Base-by-base conservation (phyloP, 306 rosid species). In the Sechiopsis laciniata region DNA sequence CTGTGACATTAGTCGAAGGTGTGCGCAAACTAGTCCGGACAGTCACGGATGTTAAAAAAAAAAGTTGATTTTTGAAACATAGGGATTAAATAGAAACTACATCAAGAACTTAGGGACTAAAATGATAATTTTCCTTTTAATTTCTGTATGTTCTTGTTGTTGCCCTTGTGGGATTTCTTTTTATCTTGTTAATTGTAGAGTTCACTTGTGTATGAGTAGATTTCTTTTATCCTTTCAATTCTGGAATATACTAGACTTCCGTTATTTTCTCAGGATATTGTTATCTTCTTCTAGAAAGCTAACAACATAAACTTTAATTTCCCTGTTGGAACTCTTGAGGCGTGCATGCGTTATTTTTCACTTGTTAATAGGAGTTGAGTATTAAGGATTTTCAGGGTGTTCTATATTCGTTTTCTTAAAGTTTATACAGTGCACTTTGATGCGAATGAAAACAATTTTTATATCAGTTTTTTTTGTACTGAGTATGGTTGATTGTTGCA, bases 301-400 rank as follows among this genome's bases (percentile, higher is more conserved):
- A 13, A 5, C n/a, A 13, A 17, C 3, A 11, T 40, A 37, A 65
- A 45, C 5, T 42, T 54, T 32, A 42, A 11, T 17, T 65, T n/a
- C n/a, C 10, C 29, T 42, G 3, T 17, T 67, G 10, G 55, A 12
- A 19, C 19, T 45, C 29, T 65, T n/a, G 20, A 29, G 10, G 45
- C 8, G 11, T 45, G 54, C 55, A 66, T 42, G 48, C 9, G 10
- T 9, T 42, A 42, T 9, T 9, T 7, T 13, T 2, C 20, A 20
- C 72, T 20, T 67, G 42, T 69, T 67, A 46, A 46, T 69, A 22
- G 11, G 40, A 50, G 73, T 46, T 46, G 42, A 48, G 73, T 19
- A 37, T 7, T 1, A 17, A 26, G 42, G 57, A 48, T 46, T 69
- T 67, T 69, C 21, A 32, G 37, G 37, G 37, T 32, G 37, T 32